Evolutionary conservation across 345 rosid species (phyloP).

Genomic region (Raphanus sativus): DNA sequence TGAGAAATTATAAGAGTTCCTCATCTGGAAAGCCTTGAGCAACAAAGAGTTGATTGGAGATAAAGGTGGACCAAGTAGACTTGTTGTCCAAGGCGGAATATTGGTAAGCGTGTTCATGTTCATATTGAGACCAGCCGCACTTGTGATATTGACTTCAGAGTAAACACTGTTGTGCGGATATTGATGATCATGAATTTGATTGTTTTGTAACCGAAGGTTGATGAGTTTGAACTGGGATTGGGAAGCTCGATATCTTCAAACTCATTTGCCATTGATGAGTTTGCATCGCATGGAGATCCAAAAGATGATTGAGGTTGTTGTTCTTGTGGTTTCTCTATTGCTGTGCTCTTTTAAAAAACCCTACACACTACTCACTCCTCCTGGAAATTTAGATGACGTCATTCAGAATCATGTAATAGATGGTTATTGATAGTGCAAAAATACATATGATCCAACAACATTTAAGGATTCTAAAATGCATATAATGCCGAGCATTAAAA

Average conservation of each 20-base stretch:
- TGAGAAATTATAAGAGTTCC: slow-evolving; percentile 52
- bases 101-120: slow-evolving; percentile 46
- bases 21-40: slow-evolving; percentile 78
- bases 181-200: slow-evolving; percentile 37
- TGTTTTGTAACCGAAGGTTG: slow-evolving; percentile 28
- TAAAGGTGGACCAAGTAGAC: slow-evolving; percentile 55
- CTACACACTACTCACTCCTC: slow-evolving; percentile 96
- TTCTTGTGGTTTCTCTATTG: slow-evolving; percentile 52
- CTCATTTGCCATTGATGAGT: slow-evolving; percentile 59
- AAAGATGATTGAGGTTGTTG: slow-evolving; percentile 61
- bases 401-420: not conserved
- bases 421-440: not conserved
- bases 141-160: slow-evolving; percentile 25
- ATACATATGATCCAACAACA: not conserved
- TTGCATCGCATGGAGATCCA: slow-evolving; percentile 78
- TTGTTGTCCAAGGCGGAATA: slow-evolving; percentile 57
- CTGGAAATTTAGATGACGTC: slow-evolving; percentile 37
- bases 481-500: not conserved
- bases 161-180: slow-evolving; percentile 21
- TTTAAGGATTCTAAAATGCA: not conserved
- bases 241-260: slow-evolving; percentile 73
- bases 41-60: slow-evolving; percentile 76
- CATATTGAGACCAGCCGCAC: slow-evolving; percentile 32
- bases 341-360: slow-evolving; percentile 64
- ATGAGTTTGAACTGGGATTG: slow-evolving; percentile 45